Base-by-base conservation (phyloP, 139 green algal genomes). In the Haematococcus lacustris region DNA sequence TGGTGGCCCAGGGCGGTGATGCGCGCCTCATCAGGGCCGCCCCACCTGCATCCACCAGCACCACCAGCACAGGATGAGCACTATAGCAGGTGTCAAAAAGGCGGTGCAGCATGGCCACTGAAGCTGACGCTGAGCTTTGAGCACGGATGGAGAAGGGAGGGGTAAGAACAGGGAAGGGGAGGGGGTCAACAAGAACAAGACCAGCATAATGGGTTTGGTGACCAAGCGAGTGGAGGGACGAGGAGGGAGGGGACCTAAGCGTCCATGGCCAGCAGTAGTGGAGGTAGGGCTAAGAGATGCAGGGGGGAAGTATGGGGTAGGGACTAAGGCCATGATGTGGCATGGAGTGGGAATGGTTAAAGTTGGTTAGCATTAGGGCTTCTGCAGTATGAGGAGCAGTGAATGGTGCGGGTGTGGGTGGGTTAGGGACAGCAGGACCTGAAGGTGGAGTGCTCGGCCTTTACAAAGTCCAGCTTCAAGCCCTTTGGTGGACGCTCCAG, bases 401-500 rank as follows among this genome's bases (percentile, higher is more conserved):
- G 9, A 53, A 53, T 28, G 9, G 9, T 53, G 43, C 43, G 9
- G 43, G 43, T 17, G 9, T 17, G 43, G 9, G 17, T 28, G 43
- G 9, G 43, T 28, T 17, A 53, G 9, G 43, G 43, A 53, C 17
- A 53, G 43, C 43, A n/a, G n/a, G n/a, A 92, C 39, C 82, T 76
- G 76, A 89, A 96, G 30, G 68, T 86, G 51, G 71, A 86, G 41
- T 73, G 66, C 73, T 92, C 87, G 3, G 92, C 93, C 61, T 81
- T 87, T 28, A 97, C 93, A 76, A 97, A 97, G 68, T 89, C 74
- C 0, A 97, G 66, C 0, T 65, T 50, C 38, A 96, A 71, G 39
- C 93, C 93, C 62, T 91, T 64, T 0, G 88, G 82, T 0, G 89
- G 86, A 21, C 39, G 1, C 39, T 83, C 47, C 40, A 97, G 74